A percentile compares a stretch with the other conserved stretches of the same genome.
Evolutionary conservation across 352 stramenopile species (phyloP).

Genomic region (Aphanomyces cochlioides): DNA sequence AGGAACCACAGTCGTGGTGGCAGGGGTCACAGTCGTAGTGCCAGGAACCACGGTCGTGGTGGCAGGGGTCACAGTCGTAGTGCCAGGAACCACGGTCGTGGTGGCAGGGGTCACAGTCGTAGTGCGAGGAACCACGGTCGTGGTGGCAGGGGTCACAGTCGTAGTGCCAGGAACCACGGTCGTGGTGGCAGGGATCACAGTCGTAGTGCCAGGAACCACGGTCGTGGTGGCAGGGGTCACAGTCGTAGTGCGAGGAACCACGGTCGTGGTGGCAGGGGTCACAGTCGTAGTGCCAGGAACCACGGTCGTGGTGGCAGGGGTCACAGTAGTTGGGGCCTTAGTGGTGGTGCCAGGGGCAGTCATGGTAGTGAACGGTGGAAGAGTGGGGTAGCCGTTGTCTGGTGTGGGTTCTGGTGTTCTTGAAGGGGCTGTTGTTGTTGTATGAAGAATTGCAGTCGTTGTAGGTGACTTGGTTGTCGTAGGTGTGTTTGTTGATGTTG

Average conservation of each 20-base stretch:
- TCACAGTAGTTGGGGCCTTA: no score
- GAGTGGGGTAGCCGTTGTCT: no score
- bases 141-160: background rate
- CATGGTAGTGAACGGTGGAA: no score
- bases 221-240: no score
- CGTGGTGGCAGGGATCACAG: background rate
- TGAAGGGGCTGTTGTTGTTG: background rate
- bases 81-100: background rate
- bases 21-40: background rate
- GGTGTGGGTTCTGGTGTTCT: background rate
- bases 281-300: no score
- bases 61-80: background rate
- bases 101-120: background rate
- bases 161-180: background rate
- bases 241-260: no score
- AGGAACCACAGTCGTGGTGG: background rate
- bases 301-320: no score
- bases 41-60: background rate
- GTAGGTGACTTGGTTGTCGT: background rate
- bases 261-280: no score
- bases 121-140: background rate
- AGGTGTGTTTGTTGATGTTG: background rate
- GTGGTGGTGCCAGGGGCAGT: no score
- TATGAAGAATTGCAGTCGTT: background rate
- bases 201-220: no score